Evolutionary conservation across 2,329 filamentous ascomycete genomes (phyloP), one percentile per base, ranked within the genome.

Genomic region (Pyrenophora graminea): DNA sequence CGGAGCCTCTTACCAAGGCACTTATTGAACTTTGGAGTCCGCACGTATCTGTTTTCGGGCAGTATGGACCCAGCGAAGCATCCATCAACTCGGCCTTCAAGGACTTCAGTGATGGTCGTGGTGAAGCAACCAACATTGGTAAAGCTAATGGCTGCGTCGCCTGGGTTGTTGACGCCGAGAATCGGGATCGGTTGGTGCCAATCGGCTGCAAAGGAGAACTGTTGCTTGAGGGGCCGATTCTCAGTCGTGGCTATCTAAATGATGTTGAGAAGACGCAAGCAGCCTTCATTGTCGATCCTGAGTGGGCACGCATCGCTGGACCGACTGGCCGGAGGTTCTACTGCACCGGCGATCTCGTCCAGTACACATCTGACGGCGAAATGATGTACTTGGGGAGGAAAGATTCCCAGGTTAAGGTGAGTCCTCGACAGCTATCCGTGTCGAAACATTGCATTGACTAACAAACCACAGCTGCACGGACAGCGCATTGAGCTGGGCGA

Each of bases 401-500:
- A 43, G 70, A 73, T 43, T 68, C 58, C 34, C 69, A 72, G 38
- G 69, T 73, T 45, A 72, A 72, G 58, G 63, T 66, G 51, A 54
- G 59, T 18, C 10, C 23, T 25, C 8, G 23, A 25, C 8, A 7
- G 23, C 23, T 25, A 7, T 9, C 23, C 8, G 23, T 25, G 7
- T 7, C 6, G 4, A 31, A 1, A 8, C 7, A n/a, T 68, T 13
- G 67, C 65, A 3, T 63, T 67, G 39, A 38, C 69, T 76, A 45
- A 77, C 37, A 3, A 8, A 27, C 2, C 15, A 7, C 30, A 77
- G 62, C 62, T 79, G 33, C 74, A 76, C 27, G 77, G 77, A 3
- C 73, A 76, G 50, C 72, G 77, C 0, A 74, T 79, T 38, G 77
- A 79, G 50, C 60, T 79, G 6, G 76, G 72, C 12, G 76, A 79